Evolutionary conservation across 352 stramenopile genomes (phyloP).

Genomic region (Elongisporangium prolatum): DNA sequence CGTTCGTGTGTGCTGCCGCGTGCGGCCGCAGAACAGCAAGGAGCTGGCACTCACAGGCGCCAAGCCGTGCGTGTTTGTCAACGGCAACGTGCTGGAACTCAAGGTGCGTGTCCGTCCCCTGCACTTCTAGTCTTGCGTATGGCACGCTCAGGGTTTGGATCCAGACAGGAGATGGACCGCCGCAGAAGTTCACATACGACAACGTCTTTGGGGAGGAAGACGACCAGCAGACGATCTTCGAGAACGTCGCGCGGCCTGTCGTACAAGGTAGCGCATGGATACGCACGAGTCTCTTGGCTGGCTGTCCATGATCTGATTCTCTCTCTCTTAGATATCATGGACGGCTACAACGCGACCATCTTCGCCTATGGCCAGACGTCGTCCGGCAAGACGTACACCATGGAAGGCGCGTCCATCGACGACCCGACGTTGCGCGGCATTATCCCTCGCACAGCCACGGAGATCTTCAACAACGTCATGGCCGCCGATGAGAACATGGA

Average conservation of each 20-base stretch:
- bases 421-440: slow-evolving; percentile 82
- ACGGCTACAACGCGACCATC: slow-evolving; percentile 93
- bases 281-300: background rate
- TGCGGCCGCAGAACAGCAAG: slow-evolving; percentile 78
- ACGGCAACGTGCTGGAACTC: slow-evolving; percentile 54
- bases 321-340: slow-evolving; percentile 73
- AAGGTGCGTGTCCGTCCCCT: slow-evolving; percentile 24
- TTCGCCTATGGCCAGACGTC: slow-evolving; percentile 93
- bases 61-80: slow-evolving; percentile 49
- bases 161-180: slow-evolving; percentile 42
- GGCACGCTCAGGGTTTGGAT: background rate
- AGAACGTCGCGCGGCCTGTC: slow-evolving; percentile 81
- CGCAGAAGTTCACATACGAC: slow-evolving; percentile 89
- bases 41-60: slow-evolving; percentile 60
- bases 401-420: slow-evolving; percentile 85
- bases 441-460: slow-evolving; percentile 84
- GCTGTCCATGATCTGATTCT: background rate
- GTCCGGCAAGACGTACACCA: slow-evolving; percentile 88
- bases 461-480: slow-evolving; percentile 87
- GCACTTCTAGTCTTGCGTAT: too few species aligned
- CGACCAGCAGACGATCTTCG: slow-evolving; percentile 86
- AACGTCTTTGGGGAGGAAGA: slow-evolving; percentile 82
- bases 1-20: slow-evolving; percentile 79
- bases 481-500: slow-evolving; percentile 88
- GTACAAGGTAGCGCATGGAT: slow-evolving; percentile 61